Conservation (phyloP, 208 protist species). For the Trypanosoma brucei region DNA sequence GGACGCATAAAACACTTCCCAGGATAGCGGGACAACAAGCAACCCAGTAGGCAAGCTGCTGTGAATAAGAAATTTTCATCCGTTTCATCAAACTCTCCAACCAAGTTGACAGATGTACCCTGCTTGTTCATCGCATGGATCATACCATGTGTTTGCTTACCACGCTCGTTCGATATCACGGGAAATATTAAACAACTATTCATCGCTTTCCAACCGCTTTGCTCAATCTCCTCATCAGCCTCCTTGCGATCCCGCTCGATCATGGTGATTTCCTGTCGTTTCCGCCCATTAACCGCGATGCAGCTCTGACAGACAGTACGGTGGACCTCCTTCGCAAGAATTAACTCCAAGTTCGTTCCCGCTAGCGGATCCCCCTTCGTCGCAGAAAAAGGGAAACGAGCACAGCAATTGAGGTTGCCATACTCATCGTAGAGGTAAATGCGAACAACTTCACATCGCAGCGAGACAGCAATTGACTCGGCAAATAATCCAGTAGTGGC, state of each 20-base stretch:
- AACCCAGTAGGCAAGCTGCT: constrained; percentile 58
- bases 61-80: constrained; percentile 66
- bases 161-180: constrained; percentile 39
- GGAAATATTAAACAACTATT: constrained; percentile 83
- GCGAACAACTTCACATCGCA: constrained; percentile 82
- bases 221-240: constrained; percentile 32
- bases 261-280: constrained; percentile 24
- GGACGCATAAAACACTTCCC: constrained; percentile 43
- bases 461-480: constrained; percentile 66
- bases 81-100: constrained; percentile 27
- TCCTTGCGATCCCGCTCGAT: constrained; percentile 25
- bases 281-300: constrained; percentile 71
- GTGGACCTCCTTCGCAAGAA: constrained; percentile 80
- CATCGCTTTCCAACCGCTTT: constrained; percentile 65
- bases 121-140: constrained; percentile 88
- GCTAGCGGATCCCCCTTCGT: constrained; percentile 59
- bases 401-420: constrained; percentile 59
- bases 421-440: constrained; percentile 84
- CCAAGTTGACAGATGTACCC: constrained; percentile 13
- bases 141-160: constrained; percentile 55
- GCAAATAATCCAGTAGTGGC: constrained; percentile 59
- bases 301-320: constrained; percentile 60
- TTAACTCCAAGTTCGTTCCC: constrained; percentile 63
- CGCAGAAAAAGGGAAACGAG: constrained; percentile 51
- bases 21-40: constrained; percentile 69